A percentile compares a stretch with the other conserved stretches of the same genome.
Conservation (phyloP, 768 basidiomycete species). For the Boletus vinaceobasis region DNA sequence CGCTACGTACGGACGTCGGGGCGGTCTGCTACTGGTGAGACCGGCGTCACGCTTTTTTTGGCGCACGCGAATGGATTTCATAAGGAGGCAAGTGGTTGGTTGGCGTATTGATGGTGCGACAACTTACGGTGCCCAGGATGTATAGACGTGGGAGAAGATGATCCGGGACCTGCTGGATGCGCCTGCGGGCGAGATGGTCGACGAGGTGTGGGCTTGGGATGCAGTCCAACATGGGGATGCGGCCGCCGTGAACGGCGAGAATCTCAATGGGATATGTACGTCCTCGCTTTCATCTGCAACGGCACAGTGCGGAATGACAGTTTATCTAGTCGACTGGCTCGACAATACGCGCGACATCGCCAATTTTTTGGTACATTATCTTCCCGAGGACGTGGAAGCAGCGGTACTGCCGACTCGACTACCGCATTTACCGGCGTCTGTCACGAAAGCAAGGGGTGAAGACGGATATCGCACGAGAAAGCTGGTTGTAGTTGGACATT, state of each 20-base stretch:
- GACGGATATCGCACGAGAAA: slow-evolving; percentile 51
- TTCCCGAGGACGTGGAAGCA: slow-evolving; percentile 44
- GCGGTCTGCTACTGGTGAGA: neutral
- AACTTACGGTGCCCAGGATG: neutral
- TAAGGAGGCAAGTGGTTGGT: slow-evolving; percentile 63
- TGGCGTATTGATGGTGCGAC: neutral
- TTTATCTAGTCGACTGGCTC: slow-evolving; percentile 63
- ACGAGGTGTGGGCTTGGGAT: slow-evolving; percentile 83
- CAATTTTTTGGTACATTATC: slow-evolving; percentile 67
- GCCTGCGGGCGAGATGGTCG: slow-evolving; percentile 41
- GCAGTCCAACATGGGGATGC: slow-evolving; percentile 84
- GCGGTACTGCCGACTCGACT: slow-evolving; percentile 51
- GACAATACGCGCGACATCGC: slow-evolving; percentile 77
- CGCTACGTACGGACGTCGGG: slow-evolving; percentile 47
- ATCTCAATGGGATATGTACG: slow-evolving; percentile 59
- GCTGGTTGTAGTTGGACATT: slow-evolving; percentile 78
- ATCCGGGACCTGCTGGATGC: slow-evolving; percentile 50
- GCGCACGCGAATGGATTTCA: slow-evolving; percentile 86
- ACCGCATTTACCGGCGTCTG: slow-evolving; percentile 41
- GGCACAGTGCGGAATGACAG: neutral
- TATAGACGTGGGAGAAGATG: slow-evolving; percentile 77
- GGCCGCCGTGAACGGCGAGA: slow-evolving; percentile 60
- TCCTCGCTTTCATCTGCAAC: slow-evolving; percentile 1
- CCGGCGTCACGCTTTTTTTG: slow-evolving; percentile 60
- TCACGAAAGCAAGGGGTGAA: slow-evolving; percentile 40